phyloP scores from a whole-genome alignment of 495 filamentous ascomycete genomes.

The Pyrenopolyporus hunteri region DNA sequence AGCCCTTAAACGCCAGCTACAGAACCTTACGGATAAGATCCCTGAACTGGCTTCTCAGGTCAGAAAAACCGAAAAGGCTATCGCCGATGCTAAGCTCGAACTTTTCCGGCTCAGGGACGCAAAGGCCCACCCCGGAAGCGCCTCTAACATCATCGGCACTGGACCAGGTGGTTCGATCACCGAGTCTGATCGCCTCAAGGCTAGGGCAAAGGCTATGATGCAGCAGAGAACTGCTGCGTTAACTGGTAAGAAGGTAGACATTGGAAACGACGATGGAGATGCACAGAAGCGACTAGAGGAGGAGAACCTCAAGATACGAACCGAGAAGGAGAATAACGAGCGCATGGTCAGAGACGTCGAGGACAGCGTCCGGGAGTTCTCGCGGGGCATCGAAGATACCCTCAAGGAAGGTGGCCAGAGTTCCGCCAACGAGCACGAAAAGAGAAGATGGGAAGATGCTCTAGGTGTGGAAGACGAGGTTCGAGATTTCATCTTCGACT shows the following conservation, averaged over 20 bases:
- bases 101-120: conserved; percentile 93
- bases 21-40: conserved; percentile 84
- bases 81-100: conserved; percentile 91
- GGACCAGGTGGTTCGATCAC: conserved; percentile 91
- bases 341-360: conserved; percentile 96
- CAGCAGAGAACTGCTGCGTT: conserved; percentile 93
- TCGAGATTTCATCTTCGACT: conserved; percentile 95
- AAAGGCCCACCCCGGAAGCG: conserved; percentile 84
- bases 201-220: conserved; percentile 96
- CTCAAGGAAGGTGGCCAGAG: conserved; percentile 80
- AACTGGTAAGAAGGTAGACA: conserved; percentile 76
- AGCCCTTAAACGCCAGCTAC: conserved; percentile 84
- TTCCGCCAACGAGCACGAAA: conserved; percentile 79
- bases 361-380: conserved; percentile 92
- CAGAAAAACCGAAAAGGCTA: conserved; percentile 85
- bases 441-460: conserved; percentile 93
- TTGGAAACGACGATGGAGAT: conserved; percentile 69
- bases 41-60: conserved; percentile 92
- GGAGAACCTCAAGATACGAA: conserved; percentile 78
- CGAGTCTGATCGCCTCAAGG: conserved; percentile 92
- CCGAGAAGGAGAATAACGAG: conserved; percentile 92
- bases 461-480: conserved; percentile 96
- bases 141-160: conserved; percentile 86
- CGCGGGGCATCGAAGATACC: conserved; percentile 79
- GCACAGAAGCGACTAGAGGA: conserved; percentile 85